These are phyloP conservation scores for Arabidopsis arenosa DNA, from an alignment of 345 rosid species.

Conservation along the genomic window DNA sequence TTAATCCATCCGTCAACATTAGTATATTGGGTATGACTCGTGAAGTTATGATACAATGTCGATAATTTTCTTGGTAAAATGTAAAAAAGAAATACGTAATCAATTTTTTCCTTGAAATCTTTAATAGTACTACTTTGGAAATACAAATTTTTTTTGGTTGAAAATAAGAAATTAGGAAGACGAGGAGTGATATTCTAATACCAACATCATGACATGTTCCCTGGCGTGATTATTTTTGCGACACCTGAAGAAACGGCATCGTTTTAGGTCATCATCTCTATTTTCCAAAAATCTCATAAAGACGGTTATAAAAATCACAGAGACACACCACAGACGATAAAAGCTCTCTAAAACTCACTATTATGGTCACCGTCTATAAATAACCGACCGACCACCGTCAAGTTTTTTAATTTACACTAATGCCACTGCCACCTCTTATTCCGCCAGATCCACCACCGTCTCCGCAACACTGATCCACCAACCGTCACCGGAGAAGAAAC, in stretches of 20 bases:
- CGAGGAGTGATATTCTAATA: slow-evolving; percentile 14
- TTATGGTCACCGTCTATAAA: neutral
- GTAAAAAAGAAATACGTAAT: too few relatives aligned
- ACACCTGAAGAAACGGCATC: slow-evolving; percentile 39
- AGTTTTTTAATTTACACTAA: slow-evolving; percentile 32
- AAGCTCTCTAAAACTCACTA: slow-evolving; percentile 7
- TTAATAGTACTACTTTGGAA: neutral
- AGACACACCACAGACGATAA: slow-evolving; percentile 7
- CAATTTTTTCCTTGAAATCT: neutral
- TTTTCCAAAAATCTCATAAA: neutral
- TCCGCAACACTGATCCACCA: slow-evolving; percentile 24
- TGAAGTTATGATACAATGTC: too few relatives aligned
- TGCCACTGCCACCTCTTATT: slow-evolving; percentile 43
- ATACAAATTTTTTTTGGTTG: too few relatives aligned
- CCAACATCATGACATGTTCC: slow-evolving; percentile 38
- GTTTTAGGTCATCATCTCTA: slow-evolving; percentile 35
- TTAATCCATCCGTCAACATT: neutral
- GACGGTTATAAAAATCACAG: slow-evolving; percentile 39
- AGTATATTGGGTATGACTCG: neutral
- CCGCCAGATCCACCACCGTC: slow-evolving; percentile 46
- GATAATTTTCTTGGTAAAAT: too few relatives aligned
- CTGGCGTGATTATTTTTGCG: slow-evolving; percentile 34
- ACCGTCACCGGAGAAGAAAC: slow-evolving; percentile 10
- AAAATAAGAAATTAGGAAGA: neutral
- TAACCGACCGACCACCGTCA: slow-evolving; percentile 33